A percentile compares a stretch with the other conserved stretches of the same genome.
phyloP scores from a whole-genome alignment of 208 protist species.

The Acanthamoeba lenticulata region DNA sequence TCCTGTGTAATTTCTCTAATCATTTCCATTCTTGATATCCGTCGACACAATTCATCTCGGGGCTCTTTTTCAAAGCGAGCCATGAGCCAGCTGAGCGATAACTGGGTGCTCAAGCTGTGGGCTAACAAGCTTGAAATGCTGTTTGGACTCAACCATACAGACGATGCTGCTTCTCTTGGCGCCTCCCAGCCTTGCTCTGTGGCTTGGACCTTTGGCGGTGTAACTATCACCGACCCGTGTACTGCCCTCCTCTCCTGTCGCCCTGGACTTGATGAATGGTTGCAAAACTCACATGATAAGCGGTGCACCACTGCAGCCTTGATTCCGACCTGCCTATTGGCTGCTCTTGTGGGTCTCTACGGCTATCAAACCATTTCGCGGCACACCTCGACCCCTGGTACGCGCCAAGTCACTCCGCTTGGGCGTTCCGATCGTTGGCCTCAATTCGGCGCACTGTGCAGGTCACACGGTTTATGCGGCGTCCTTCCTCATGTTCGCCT shows the following conservation, averaged over 20 bases:
- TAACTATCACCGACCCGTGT: constrained; percentile 11
- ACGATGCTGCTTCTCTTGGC: not conserved
- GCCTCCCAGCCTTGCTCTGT: not conserved
- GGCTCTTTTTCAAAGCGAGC: no score
- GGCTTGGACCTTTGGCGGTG: not conserved
- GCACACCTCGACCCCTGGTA: not conserved
- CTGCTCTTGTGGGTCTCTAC: not conserved
- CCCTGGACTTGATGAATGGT: not conserved
- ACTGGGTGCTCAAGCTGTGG: not conserved
- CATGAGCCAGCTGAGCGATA: no score
- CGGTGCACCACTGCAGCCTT: not conserved
- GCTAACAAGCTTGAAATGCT: not conserved
- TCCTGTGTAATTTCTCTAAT: not conserved
- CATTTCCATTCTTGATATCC: not conserved
- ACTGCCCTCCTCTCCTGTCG: not conserved
- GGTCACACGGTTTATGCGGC: not conserved
- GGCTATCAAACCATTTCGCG: not conserved
- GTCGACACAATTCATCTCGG: not conserved
- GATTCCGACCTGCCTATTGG: constrained; percentile 1
- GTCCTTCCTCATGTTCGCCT: constrained; percentile 16
- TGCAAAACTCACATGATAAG: no score
- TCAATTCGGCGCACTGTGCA: not conserved
- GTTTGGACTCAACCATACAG: not conserved
- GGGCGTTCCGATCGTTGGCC: not conserved
- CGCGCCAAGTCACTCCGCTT: not conserved